Percentiles rank a stretch among this genome's conserved stretches.
These are phyloP conservation scores for Exophiala sp. DNA, from an alignment of 2,329 filamentous ascomycete species.

Conservation along the genomic window DNA sequence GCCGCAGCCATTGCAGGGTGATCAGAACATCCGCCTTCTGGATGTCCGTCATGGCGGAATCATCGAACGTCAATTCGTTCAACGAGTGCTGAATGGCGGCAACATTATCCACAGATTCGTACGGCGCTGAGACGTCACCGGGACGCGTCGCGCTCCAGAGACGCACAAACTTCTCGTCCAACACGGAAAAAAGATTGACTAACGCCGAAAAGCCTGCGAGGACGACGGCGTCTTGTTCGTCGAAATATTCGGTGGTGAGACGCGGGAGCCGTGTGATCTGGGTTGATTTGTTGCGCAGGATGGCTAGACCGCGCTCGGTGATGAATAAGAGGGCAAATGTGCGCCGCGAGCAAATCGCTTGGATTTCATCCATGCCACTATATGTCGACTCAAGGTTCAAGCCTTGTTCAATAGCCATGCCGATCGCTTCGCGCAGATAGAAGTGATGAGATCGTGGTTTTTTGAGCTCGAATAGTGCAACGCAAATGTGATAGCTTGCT, in stretches of 20 bases:
- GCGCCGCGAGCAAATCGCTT: constrained; percentile 26
- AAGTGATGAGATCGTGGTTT: constrained; percentile 27
- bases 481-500: constrained; percentile 26
- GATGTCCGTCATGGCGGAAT: constrained; percentile 50
- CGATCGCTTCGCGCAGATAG: constrained; percentile 28
- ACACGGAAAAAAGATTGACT: constrained; percentile 26
- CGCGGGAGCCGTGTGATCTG: constrained; percentile 24
- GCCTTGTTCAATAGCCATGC: constrained; percentile 26
- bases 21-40: constrained; percentile 62
- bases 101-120: constrained; percentile 23
- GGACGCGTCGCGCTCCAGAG: constrained; percentile 22
- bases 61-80: constrained; percentile 25
- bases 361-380: constrained; percentile 20
- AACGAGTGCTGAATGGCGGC: constrained; percentile 26
- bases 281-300: constrained; percentile 28
- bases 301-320: constrained; percentile 28
- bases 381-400: constrained; percentile 25
- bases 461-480: constrained; percentile 29
- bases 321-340: constrained; percentile 28
- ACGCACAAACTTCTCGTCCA: constrained; percentile 29
- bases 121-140: constrained; percentile 12
- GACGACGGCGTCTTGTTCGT: constrained; percentile 26
- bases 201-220: constrained; percentile 27
- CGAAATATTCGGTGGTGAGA: constrained; percentile 26
- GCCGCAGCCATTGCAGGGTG: constrained; percentile 65